Evolutionary conservation across 164 flowering plant species (phyloP), one percentile per base, ranked within the genome.

Genomic region (Pachysandra terminalis): DNA sequence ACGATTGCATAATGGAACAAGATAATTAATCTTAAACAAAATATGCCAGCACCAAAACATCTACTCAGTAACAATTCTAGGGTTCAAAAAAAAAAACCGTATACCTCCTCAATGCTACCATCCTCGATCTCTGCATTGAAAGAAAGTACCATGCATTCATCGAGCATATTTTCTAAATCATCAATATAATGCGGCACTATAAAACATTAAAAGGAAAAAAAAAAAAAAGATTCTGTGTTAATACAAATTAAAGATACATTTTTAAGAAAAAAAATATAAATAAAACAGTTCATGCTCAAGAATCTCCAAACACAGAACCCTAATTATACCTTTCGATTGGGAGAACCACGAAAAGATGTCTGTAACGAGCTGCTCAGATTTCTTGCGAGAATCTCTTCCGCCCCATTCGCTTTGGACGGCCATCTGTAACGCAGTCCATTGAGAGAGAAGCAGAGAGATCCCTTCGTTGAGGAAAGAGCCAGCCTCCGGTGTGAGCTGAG

Each of bases 31-130:
- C 37, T 32, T 3, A 32, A 32, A 32, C 37, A 32, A 32, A 32
- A 32, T 3, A 32, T 3, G 37, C 3, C 37, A 32, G 7, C 37
- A 45, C 26, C n/a, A 56, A 49, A 19, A 16, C 55, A 64, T n/a
- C n/a, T n/a, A n/a, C n/a, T n/a, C n/a, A n/a, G n/a, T n/a, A n/a
- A n/a, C n/a, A n/a, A n/a, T n/a, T n/a, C n/a, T n/a, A n/a, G n/a
- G n/a, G n/a, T n/a, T n/a, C n/a, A n/a, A n/a, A n/a, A n/a, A n/a
- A n/a, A n/a, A n/a, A n/a, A n/a, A n/a, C n/a, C n/a, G n/a, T n/a
- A n/a, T 68, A 81, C 82, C 76, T 80, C 77, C 61, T 78, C 83
- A 69, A 80, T 71, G 79, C 83, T 78, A 28, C 86, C 86, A 66
- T 82, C 86, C 52, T 75, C 86, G 19, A 78, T 62, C 65, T 78